Conservation (phyloP, 1,139 yeast genomes). For the Nematodospora anomalae region DNA sequence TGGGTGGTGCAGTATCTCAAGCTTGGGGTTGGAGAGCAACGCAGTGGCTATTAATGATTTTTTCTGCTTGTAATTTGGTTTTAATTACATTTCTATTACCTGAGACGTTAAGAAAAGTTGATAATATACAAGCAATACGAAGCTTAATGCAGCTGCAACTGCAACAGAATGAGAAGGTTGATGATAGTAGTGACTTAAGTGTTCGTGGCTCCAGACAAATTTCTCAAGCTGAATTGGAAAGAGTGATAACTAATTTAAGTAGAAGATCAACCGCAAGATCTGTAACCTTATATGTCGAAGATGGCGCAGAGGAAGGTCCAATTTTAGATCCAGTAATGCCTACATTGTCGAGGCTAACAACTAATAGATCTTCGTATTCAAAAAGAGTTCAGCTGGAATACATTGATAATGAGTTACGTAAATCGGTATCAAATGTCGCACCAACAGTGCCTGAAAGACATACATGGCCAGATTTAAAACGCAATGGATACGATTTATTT, state of each 20-base stretch:
- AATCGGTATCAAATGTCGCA: conserved; percentile 16
- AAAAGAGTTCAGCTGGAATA: conserved; percentile 27
- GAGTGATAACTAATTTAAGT: conserved; percentile 19
- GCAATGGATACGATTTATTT: conserved; percentile 39
- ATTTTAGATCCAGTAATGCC: conserved; percentile 43
- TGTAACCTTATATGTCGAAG: conserved; percentile 5
- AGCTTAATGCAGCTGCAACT: conserved; percentile 29
- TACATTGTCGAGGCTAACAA: conserved; percentile 33
- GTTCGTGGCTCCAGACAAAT: conserved; percentile 1
- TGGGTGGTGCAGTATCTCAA: conserved; percentile 74
- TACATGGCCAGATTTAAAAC: conserved; percentile 19
- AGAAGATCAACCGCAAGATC: conserved; percentile 10
- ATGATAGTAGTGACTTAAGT: conserved; percentile 6
- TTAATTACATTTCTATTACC: conserved; percentile 62
- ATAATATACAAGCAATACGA: conserved; percentile 48
- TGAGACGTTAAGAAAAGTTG: conserved; percentile 67
- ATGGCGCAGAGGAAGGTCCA: conserved; percentile 26
- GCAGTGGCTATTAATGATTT: conserved; percentile 77
- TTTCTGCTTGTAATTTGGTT: conserved; percentile 56
- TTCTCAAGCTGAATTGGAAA: conserved; percentile 7
- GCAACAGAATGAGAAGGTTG: conserved; percentile 14
- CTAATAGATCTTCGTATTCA: conserved; percentile 37
- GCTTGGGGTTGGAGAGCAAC: conserved; percentile 89
- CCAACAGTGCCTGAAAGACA: background rate
- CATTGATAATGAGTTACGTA: conserved; percentile 23